Evolutionary conservation across 768 basidiomycete genomes (phyloP).

Genomic region (Kwoniella europaea): DNA sequence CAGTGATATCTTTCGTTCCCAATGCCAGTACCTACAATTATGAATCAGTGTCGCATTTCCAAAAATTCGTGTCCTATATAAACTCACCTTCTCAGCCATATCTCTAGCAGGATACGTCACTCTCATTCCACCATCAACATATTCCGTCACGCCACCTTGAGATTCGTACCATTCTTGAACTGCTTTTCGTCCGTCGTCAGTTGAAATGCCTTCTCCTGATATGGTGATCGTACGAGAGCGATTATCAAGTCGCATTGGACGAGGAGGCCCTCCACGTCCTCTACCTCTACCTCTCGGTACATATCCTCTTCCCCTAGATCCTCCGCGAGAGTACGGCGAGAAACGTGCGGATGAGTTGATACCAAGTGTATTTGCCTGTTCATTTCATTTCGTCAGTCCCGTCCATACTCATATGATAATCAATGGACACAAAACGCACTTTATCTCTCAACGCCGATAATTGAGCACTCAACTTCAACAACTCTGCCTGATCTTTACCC

Average conservation of each 20-base stretch:
- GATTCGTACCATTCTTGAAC: constrained; percentile 86
- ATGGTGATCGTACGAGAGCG: constrained; percentile 79
- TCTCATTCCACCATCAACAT: constrained; percentile 29
- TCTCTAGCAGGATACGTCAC: constrained; percentile 48
- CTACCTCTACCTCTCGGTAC: constrained; percentile 69
- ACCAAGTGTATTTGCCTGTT: constrained; percentile 63
- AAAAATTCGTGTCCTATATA: not conserved
- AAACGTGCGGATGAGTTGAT: constrained; percentile 59
- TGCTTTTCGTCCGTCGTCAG: constrained; percentile 63
- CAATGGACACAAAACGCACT: constrained; percentile 59
- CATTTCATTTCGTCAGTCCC: constrained; percentile 66
- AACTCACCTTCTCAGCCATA: constrained; percentile 53
- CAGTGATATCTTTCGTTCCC: constrained; percentile 42
- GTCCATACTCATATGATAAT: not conserved
- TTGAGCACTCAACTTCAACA: constrained; percentile 48
- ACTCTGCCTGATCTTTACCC: constrained; percentile 47
- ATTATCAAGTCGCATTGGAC: constrained; percentile 88
- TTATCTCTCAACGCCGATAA: constrained; percentile 58
- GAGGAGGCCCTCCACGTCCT: constrained; percentile 65
- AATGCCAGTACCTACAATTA: constrained; percentile 35
- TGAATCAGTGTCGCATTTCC: not conserved
- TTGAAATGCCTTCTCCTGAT: constrained; percentile 67
- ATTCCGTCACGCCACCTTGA: constrained; percentile 39
- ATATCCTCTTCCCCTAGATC: constrained; percentile 54
- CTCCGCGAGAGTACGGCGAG: constrained; percentile 42